Evolutionary conservation across 2,329 filamentous ascomycete genomes (phyloP).

Genomic region (Fusarium sp.): DNA sequence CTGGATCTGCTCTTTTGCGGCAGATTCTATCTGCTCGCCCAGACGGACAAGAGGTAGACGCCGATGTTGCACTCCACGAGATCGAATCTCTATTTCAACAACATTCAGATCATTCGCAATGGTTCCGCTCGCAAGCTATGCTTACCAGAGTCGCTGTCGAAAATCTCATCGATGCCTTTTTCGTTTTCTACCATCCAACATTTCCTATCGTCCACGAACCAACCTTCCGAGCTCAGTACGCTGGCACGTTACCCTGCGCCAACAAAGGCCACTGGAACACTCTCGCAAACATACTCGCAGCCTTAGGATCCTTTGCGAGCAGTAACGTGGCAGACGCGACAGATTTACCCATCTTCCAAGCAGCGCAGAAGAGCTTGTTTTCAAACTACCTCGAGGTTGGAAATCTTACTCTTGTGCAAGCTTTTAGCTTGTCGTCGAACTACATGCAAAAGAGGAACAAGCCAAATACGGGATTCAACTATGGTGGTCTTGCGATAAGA

Average conservation of each 20-base stretch:
- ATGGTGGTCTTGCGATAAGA: slow-evolving; percentile 17
- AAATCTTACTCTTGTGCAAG: slow-evolving; percentile 28
- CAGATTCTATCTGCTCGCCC: slow-evolving; percentile 30
- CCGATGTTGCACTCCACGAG: slow-evolving; percentile 23
- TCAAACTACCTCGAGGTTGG: slow-evolving; percentile 30
- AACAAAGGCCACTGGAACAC: slow-evolving; percentile 28
- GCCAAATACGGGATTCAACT: slow-evolving; percentile 27
- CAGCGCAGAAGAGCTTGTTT: slow-evolving; percentile 21
- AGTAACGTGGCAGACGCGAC: slow-evolving; percentile 9
- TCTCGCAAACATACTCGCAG: slow-evolving; percentile 14
- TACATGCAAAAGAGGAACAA: slow-evolving; percentile 34
- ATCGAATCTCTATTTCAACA: slow-evolving; percentile 30
- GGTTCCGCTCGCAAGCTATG: slow-evolving; percentile 34
- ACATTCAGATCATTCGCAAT: slow-evolving; percentile 27
- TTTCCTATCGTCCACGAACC: slow-evolving; percentile 33
- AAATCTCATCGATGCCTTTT: slow-evolving; percentile 28
- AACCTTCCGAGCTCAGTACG: slow-evolving; percentile 28
- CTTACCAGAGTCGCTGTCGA: slow-evolving; percentile 24
- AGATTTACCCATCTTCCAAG: slow-evolving; percentile 21
- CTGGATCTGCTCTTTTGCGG: slow-evolving; percentile 26
- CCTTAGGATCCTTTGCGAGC: slow-evolving; percentile 22
- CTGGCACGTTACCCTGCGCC: slow-evolving; percentile 14
- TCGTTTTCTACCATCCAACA: slow-evolving; percentile 21
- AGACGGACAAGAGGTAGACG: slow-evolving; percentile 27
- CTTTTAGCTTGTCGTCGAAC: slow-evolving; percentile 11